Evolutionary conservation across 148 eudicot species (phyloP).

Genomic region (Pharnaceum exiguum): DNA sequence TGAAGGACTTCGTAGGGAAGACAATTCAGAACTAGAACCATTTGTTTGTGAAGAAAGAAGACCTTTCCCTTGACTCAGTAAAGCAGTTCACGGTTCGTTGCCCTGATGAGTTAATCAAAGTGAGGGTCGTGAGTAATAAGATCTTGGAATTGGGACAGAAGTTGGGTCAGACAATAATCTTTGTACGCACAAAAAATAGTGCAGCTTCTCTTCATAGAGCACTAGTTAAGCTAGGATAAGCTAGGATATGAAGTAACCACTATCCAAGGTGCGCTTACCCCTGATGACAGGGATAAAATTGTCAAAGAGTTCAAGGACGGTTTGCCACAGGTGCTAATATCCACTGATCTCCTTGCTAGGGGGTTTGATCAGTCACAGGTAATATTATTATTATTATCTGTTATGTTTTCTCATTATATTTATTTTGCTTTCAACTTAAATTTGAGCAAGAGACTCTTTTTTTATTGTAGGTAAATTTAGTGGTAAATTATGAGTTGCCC

Average conservation of each 20-base stretch:
- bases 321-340: constrained; percentile 80
- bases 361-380: constrained; percentile 95
- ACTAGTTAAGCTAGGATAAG: constrained; percentile 50
- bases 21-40: constrained; percentile 68
- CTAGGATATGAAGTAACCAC: constrained; percentile 92
- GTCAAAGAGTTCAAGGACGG: constrained; percentile 90
- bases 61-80: constrained; percentile 68
- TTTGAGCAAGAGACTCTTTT: no score
- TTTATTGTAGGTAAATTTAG: constrained; percentile 71
- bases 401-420: no score
- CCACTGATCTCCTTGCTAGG: constrained; percentile 89
- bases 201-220: constrained; percentile 61
- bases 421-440: no score
- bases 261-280: constrained; percentile 78
- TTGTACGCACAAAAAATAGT: constrained; percentile 66
- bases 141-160: constrained; percentile 76
- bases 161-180: constrained; percentile 85
- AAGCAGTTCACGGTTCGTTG: constrained; percentile 80
- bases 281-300: constrained; percentile 81
- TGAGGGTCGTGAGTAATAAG: constrained; percentile 60
- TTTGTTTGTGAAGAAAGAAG: constrained; percentile 83
- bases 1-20: constrained; percentile 54
- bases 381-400: no score
- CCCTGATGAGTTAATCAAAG: constrained; percentile 76
- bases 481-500: constrained; percentile 88